Conservation (phyloP, 176 grass and related monocot genomes). For the Carex littledalei region DNA sequence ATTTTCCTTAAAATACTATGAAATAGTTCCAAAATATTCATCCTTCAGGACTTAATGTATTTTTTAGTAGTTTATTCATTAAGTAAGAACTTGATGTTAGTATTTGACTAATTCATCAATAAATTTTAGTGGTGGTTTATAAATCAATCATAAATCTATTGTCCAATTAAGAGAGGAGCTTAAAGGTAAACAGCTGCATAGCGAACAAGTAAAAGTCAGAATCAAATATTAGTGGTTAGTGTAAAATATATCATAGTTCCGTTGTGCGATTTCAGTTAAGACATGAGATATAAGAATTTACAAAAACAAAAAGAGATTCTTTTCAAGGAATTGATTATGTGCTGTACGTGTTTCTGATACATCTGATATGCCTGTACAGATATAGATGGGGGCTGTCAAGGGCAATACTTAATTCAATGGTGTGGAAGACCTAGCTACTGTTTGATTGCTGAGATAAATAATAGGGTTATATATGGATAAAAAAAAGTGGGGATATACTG, state of each 20-base stretch:
- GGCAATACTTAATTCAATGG: too few species aligned
- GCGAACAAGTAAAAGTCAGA: neutral
- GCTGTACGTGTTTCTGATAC: too few species aligned
- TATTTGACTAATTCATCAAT: slow-evolving; percentile 1
- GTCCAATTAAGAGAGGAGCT: neutral
- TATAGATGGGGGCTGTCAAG: too few species aligned
- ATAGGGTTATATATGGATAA: too few species aligned
- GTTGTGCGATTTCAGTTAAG: neutral
- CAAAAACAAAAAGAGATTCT: neutral
- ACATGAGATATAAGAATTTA: neutral
- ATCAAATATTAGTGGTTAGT: neutral
- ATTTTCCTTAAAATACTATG: too few species aligned
- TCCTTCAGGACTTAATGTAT: too few species aligned
- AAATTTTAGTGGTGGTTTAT: neutral
- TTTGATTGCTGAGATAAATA: too few species aligned
- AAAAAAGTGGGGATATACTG: too few species aligned
- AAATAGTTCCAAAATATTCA: too few species aligned
- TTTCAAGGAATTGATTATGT: neutral
- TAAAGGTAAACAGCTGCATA: neutral
- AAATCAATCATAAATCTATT: neutral
- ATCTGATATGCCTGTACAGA: too few species aligned
- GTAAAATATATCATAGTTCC: neutral
- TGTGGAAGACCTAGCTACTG: too few species aligned
- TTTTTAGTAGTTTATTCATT: neutral
- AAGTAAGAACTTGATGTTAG: neutral